phyloP scores from a whole-genome alignment of 1,139 yeast species.

The Geotrichum bryndzae region DNA sequence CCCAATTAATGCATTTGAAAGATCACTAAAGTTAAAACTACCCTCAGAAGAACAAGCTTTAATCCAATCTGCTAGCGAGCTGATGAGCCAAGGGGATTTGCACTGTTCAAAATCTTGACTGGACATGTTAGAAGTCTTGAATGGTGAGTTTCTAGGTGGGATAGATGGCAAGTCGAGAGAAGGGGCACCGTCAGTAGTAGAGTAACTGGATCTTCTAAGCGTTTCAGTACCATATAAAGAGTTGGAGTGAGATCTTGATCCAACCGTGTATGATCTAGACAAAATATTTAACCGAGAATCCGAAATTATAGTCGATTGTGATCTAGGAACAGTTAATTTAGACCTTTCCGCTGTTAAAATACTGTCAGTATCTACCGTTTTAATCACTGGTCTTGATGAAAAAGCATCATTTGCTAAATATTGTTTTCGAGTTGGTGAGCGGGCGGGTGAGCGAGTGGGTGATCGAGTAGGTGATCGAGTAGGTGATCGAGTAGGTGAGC shows the following conservation, averaged over 20 bases:
- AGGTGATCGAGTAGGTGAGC: not conserved
- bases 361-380: conserved; percentile 9
- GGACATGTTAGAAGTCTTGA: conserved; percentile 42
- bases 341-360: conserved; percentile 10
- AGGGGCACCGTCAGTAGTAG: conserved; percentile 26
- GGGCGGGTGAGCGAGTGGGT: not conserved
- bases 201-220: conserved; percentile 24
- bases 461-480: not conserved
- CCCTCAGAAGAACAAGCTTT: conserved; percentile 31
- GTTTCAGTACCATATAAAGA: conserved; percentile 17
- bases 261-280: conserved; percentile 16
- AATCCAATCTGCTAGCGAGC: conserved; percentile 38
- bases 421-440: not conserved
- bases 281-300: conserved; percentile 14
- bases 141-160: conserved; percentile 30
- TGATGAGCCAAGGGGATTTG: conserved; percentile 46
- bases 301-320: conserved; percentile 9
- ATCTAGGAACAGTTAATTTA: conserved; percentile 10
- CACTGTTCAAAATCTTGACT: conserved; percentile 40
- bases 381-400: not conserved
- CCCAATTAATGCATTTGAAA: conserved; percentile 41
- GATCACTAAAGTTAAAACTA: conserved; percentile 40
- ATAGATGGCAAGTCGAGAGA: conserved; percentile 33
- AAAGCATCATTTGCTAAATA: not conserved
- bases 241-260: conserved; percentile 13